phyloP scores from a whole-genome alignment of 371 early-diverging fungal species.

The Lichtheimia ornata region DNA sequence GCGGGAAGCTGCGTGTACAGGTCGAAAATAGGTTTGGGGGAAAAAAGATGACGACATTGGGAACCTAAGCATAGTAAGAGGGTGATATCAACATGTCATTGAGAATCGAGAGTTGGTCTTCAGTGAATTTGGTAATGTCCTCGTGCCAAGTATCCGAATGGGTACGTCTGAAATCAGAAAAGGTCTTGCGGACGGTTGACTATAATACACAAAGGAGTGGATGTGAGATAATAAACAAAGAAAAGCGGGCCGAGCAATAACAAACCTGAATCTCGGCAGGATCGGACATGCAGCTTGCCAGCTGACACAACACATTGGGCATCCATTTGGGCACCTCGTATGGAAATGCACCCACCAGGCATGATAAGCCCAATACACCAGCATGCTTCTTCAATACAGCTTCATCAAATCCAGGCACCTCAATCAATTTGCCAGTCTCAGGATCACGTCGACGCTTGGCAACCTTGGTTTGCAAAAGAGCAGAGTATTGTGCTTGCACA shows the following conservation, averaged over 20 bases:
- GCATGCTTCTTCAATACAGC: conserved; percentile 80
- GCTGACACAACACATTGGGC: conserved; percentile 75
- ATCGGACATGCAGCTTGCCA: conserved; percentile 82
- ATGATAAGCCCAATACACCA: conserved; percentile 85
- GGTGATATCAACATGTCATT: conserved; percentile 88
- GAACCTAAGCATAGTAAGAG: conserved; percentile 71
- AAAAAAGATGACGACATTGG: too few relatives aligned
- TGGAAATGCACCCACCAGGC: conserved; percentile 86
- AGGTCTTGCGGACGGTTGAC: conserved; percentile 82
- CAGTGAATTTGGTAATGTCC: conserved; percentile 75
- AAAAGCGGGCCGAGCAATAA: too few relatives aligned
- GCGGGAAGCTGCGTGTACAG: too few relatives aligned
- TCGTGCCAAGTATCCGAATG: conserved; percentile 96
- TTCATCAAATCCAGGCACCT: conserved; percentile 54
- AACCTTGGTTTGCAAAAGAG: conserved; percentile 34
- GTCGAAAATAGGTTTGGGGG: too few relatives aligned
- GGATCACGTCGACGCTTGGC: conserved; percentile 47
- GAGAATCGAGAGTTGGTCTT: conserved; percentile 76
- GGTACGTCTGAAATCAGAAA: conserved; percentile 89
- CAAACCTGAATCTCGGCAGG: conserved; percentile 81
- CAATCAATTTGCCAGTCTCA: conserved; percentile 45
- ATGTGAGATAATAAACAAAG: too few relatives aligned
- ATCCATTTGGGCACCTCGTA: conserved; percentile 92
- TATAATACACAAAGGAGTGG: conserved; percentile 17
- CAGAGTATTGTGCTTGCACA: conserved; percentile 45